A percentile compares a stretch with the other conserved stretches of the same genome.
These are phyloP conservation scores for Arabidopsis thaliana DNA, from an alignment of 345 rosid genomes.

Conservation along the genomic window TAIR10.1 NC_003074.8:3479501-3480000, in stretches of 20 bases:
- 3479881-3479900: neutral
- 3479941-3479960: neutral
- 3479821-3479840: neutral
- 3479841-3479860: neutral
- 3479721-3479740: neutral
- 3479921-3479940: neutral
- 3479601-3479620: neutral
- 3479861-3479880: constrained; percentile 29
- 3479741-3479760: neutral
- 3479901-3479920: no score
- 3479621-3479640: neutral
- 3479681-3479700: neutral
- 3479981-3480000: constrained; percentile 47
- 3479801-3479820: constrained; percentile 16
- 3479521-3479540: neutral
- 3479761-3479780: constrained; percentile 19
- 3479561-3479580: neutral
- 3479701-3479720: neutral
- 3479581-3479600: neutral
- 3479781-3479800: constrained; percentile 13
- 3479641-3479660: neutral
- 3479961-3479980: constrained; percentile 1
- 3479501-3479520: neutral
- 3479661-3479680: constrained; percentile 27
- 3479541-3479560: neutral